Evolutionary conservation across 2,329 filamentous ascomycete species (phyloP), one percentile per base, ranked within the genome.

Genomic region (Chrysoporthe puriensis): DNA sequence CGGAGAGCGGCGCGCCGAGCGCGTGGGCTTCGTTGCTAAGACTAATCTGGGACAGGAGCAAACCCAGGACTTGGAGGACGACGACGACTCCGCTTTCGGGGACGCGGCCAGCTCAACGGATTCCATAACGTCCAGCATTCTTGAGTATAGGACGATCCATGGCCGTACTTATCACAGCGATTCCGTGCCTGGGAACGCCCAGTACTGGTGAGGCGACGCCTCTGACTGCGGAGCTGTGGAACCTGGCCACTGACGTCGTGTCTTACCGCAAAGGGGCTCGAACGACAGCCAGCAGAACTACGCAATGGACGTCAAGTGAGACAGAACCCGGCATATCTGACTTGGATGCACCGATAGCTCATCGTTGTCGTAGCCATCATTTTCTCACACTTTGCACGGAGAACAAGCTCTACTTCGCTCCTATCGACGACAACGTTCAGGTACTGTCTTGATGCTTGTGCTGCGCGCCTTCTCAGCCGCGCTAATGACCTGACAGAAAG

Each of bases 211-310:
- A 44, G 64, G 21, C 26, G 34, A 5, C 16, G 43, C 26, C 36
- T n/a, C 34, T 42, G 40, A 13, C 16, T 71, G 16, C 16, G 9
- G 32, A 48, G 14, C 36, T 40, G 18, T 3, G 18, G 52, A 50
- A 40, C 26, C 16, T 16, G 32, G 9, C 43, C 57, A 32, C 52
- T 67, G 62, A 67, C 43, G 4, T 59, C 18, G 4, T 42, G 54
- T 18, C 5, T 43, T 18, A 13, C 43, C 14, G 2, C 32, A 7
- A 58, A 72, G 68, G 72, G 70, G 66, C 8, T 66, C 73, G 11
- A 79, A 78, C 48, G 77, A 79, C 62, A 75, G 75, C 36, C 68
- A 64, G 32, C 75, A 77, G 50, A 75, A 70, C n/a, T 73, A 78
- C 21, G 71, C 74, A 0, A 71, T 77, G 70, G 77, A 79, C 26